These are phyloP conservation scores for Elongisporangium undulatum DNA, from an alignment of 352 stramenopile genomes.

Conservation along the genomic window DNA sequence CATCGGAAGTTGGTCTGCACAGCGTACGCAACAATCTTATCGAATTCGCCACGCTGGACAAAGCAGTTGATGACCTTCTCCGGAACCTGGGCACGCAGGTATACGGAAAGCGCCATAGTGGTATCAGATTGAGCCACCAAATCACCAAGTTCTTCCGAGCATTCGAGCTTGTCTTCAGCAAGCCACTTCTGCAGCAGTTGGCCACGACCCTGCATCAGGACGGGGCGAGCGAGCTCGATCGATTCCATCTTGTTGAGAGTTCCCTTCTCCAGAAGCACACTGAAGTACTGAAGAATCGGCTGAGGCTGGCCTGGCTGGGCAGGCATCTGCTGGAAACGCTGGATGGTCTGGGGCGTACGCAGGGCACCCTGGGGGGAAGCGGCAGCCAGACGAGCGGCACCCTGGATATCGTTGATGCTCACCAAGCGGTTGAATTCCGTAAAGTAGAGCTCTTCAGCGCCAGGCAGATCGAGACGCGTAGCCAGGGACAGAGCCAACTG, in stretches of 20 bases:
- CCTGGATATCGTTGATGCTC: conserved; percentile 78
- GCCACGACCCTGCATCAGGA: conserved; percentile 96
- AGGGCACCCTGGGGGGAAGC: conserved; percentile 90
- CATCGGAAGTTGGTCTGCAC: conserved; percentile 97
- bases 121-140: conserved; percentile 94
- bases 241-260: conserved; percentile 99
- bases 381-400: conserved; percentile 84
- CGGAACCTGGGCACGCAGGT: conserved; percentile 95
- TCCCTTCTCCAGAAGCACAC: conserved; percentile 96
- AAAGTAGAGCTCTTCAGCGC: conserved; percentile 98
- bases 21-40: conserved; percentile 98
- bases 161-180: conserved; percentile 98
- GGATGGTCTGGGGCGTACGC: conserved; percentile 97
- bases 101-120: conserved; percentile 98
- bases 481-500: conserved; percentile 95
- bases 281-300: conserved; percentile 99
- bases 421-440: conserved; percentile 97
- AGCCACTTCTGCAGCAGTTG: conserved; percentile 99
- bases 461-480: conserved; percentile 95
- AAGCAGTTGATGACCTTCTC: conserved; percentile 99
- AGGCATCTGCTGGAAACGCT: conserved; percentile 98
- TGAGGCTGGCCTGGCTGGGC: conserved; percentile 94
- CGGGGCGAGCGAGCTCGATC: conserved; percentile 97
- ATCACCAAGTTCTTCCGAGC: conserved; percentile 97
- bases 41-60: conserved; percentile 98